Evolutionary conservation across 208 protist species (phyloP).

Genomic region (Crithidia acanthocephali): DNA sequence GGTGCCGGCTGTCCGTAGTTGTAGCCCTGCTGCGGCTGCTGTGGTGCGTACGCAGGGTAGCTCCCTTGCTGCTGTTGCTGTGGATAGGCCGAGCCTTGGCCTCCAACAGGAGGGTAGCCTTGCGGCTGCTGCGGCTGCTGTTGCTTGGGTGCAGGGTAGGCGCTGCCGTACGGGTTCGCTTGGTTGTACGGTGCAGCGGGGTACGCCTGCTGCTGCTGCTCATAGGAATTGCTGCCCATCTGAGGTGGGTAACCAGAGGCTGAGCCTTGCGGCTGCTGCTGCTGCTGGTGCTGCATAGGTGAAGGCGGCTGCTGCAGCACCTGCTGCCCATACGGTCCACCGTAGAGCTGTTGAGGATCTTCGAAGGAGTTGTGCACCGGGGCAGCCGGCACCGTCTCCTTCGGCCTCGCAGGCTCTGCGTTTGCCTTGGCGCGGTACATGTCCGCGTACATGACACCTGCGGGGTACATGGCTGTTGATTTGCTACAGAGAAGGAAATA

Average conservation of each 20-base stretch:
- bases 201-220: constrained; percentile 24
- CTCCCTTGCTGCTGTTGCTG: constrained; percentile 14
- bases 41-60: background rate
- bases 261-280: background rate
- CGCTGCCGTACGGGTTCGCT: constrained; percentile 17
- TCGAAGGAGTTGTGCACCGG: constrained; percentile 63
- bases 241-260: constrained; percentile 15
- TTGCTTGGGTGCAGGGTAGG: constrained; percentile 24
- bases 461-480: constrained; percentile 21
- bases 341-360: constrained; percentile 41
- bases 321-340: constrained; percentile 6
- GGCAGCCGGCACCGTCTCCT: constrained; percentile 14
- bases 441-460: constrained; percentile 35
- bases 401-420: constrained; percentile 13
- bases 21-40: constrained; percentile 15
- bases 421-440: constrained; percentile 24
- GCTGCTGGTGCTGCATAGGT: constrained; percentile 7
- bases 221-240: background rate
- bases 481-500: background rate
- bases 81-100: background rate
- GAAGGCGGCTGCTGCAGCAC: constrained; percentile 5
- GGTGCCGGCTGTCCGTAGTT: constrained; percentile 15
- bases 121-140: constrained; percentile 29
- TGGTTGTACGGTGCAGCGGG: constrained; percentile 15
- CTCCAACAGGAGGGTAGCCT: constrained; percentile 29